Evolutionary conservation across 257 asterid genomes (phyloP).

Genomic region (Petrea volubilis): DNA sequence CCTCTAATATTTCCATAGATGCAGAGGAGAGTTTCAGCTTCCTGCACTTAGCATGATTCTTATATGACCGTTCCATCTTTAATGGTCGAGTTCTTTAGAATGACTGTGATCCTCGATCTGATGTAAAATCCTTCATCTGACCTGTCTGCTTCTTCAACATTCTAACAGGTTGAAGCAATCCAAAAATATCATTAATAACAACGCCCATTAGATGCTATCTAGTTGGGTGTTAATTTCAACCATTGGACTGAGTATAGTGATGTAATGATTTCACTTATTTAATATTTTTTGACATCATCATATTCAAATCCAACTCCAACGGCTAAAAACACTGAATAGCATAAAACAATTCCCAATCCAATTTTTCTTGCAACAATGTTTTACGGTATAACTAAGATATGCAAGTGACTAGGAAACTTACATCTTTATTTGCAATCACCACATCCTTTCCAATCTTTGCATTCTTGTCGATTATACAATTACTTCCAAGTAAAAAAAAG

Average conservation of each 20-base stretch:
- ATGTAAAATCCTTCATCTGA: constrained; percentile 78
- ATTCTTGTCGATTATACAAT: constrained; percentile 94
- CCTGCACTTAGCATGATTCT: background rate
- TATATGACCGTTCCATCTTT: constrained; percentile 73
- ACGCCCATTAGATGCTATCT: too few species aligned
- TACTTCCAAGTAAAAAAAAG: constrained; percentile 43
- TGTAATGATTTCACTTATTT: too few species aligned
- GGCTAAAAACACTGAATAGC: too few species aligned
- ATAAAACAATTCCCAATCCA: background rate
- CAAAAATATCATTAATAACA: background rate
- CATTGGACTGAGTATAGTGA: too few species aligned
- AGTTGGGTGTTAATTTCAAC: too few species aligned
- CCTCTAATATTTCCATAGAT: background rate
- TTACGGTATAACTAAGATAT: background rate
- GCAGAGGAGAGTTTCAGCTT: background rate
- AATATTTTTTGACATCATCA: too few species aligned
- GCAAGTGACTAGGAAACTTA: constrained; percentile 33
- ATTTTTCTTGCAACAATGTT: background rate
- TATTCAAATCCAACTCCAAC: too few species aligned
- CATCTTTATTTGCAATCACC: constrained; percentile 79
- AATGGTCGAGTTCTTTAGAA: constrained; percentile 80
- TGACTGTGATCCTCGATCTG: constrained; percentile 80
- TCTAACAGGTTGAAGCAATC: constrained; percentile 35
- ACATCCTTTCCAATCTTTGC: constrained; percentile 91
- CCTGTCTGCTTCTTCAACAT: constrained; percentile 83